These are phyloP conservation scores for Serpula lacrymans DNA, from an alignment of 768 basidiomycete species.

Conservation along the genomic window DNA sequence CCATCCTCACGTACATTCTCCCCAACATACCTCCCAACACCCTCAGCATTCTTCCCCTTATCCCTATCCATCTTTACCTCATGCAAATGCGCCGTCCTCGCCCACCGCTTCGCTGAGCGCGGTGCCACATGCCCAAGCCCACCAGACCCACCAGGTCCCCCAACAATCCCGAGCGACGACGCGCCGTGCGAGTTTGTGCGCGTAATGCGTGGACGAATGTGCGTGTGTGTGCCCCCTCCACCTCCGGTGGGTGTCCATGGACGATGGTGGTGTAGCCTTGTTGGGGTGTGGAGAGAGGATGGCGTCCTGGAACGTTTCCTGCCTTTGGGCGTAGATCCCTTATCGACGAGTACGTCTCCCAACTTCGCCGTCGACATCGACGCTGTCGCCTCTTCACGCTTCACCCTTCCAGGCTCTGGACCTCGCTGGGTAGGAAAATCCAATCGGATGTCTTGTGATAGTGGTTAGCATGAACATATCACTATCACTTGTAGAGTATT, in stretches of 20 bases:
- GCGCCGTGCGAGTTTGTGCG: slow-evolving; percentile 45
- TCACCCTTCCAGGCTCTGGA: too few relatives aligned
- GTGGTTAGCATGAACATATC: too few relatives aligned
- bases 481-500: too few relatives aligned
- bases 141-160: slow-evolving; percentile 24
- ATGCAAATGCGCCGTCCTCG: slow-evolving; percentile 66
- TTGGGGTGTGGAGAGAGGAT: slow-evolving; percentile 17
- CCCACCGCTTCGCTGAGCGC: slow-evolving; percentile 54
- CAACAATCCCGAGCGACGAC: slow-evolving; percentile 12
- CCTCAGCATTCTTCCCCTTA: background rate
- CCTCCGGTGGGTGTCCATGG: slow-evolving; percentile 21
- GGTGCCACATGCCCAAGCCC: slow-evolving; percentile 34
- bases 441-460: too few relatives aligned
- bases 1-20: slow-evolving; percentile 9
- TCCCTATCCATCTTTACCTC: slow-evolving; percentile 41
- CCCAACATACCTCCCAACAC: background rate
- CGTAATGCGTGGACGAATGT: slow-evolving; percentile 35
- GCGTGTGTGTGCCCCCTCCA: too few relatives aligned
- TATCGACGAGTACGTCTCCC: too few relatives aligned
- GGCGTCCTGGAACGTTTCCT: slow-evolving; percentile 3
- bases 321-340: too few relatives aligned
- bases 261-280: slow-evolving; percentile 11
- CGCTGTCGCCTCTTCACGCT: too few relatives aligned
- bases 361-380: too few relatives aligned
- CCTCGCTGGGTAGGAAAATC: too few relatives aligned